A percentile compares a stretch with the other conserved stretches of the same genome.
Evolutionary conservation across 352 stramenopile species (phyloP).

Genomic region (Bremia lactucae): DNA sequence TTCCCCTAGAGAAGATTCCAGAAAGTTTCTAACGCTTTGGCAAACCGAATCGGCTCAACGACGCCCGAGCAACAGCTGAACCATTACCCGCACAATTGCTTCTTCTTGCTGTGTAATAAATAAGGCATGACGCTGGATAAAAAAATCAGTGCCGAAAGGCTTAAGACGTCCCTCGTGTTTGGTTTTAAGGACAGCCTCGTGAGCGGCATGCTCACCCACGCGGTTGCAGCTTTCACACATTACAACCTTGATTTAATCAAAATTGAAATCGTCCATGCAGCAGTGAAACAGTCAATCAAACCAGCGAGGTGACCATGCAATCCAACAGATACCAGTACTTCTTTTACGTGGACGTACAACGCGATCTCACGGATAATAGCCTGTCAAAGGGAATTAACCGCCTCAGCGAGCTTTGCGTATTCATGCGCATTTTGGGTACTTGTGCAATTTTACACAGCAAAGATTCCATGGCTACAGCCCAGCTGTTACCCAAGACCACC

Average conservation of each 20-base stretch:
- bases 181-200: slow-evolving; percentile 54
- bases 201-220: slow-evolving; percentile 51
- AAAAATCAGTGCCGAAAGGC: slow-evolving; percentile 23
- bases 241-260: slow-evolving; percentile 58
- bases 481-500: slow-evolving; percentile 9
- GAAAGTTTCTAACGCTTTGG: too few relatives aligned
- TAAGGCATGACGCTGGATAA: slow-evolving; percentile 25
- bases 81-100: slow-evolving; percentile 73
- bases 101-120: slow-evolving; percentile 77
- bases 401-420: slow-evolving; percentile 74
- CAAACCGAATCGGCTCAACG: too few relatives aligned
- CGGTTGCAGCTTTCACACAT: slow-evolving; percentile 45
- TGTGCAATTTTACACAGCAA: slow-evolving; percentile 42
- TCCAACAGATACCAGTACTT: slow-evolving; percentile 61
- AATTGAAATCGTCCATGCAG: slow-evolving; percentile 61
- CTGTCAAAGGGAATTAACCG: slow-evolving; percentile 67
- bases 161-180: slow-evolving; percentile 71
- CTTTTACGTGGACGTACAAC: slow-evolving; percentile 68
- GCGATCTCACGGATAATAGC: slow-evolving; percentile 48
- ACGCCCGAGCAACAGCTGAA: slow-evolving; percentile 41
- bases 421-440: slow-evolving; percentile 76
- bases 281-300: slow-evolving; percentile 35
- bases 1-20: too few relatives aligned
- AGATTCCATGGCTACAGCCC: not conserved
- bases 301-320: slow-evolving; percentile 14